phyloP scores from a whole-genome alignment of 1,284 basidiomycete genomes.

The Sanghuangporus weigelae region DNA sequence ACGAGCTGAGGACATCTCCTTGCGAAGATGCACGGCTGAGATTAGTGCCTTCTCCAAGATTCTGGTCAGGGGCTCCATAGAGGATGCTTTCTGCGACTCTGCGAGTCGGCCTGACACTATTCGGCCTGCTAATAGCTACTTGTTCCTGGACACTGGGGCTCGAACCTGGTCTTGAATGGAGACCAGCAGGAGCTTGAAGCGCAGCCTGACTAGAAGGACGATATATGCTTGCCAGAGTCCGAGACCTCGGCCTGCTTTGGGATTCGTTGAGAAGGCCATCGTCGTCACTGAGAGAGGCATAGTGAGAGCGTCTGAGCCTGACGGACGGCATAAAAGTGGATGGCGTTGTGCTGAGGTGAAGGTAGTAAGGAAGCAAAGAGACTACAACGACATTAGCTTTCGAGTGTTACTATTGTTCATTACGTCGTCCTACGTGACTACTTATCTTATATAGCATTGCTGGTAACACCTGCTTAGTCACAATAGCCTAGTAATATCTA shows the following conservation, averaged over 20 bases:
- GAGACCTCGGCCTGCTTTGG: constrained; percentile 19
- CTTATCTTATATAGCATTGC: neutral
- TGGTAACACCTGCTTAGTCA: too few relatives aligned
- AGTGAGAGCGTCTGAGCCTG: constrained; percentile 40
- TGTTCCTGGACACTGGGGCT: neutral
- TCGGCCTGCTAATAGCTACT: neutral
- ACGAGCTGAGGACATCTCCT: neutral
- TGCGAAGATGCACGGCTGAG: neutral
- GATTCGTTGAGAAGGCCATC: constrained; percentile 22
- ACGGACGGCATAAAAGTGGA: constrained; percentile 48
- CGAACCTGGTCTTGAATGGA: neutral
- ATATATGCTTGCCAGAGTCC: constrained; percentile 22
- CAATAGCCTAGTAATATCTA: too few relatives aligned
- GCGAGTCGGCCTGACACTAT: constrained; percentile 17
- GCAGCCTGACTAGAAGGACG: neutral
- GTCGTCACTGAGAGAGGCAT: constrained; percentile 32
- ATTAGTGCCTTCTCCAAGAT: constrained; percentile 1
- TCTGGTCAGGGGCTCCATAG: neutral
- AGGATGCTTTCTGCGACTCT: constrained; percentile 27
- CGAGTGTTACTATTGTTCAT: neutral
- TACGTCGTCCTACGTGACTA: neutral
- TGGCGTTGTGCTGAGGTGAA: neutral
- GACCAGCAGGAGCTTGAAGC: neutral
- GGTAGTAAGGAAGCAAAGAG: constrained; percentile 5
- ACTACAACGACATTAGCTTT: neutral